A percentile compares a stretch with the other conserved stretches of the same genome.
These are phyloP conservation scores for Infundibulicybe gibba DNA, from an alignment of 768 basidiomycete species.

Conservation along the genomic window DNA sequence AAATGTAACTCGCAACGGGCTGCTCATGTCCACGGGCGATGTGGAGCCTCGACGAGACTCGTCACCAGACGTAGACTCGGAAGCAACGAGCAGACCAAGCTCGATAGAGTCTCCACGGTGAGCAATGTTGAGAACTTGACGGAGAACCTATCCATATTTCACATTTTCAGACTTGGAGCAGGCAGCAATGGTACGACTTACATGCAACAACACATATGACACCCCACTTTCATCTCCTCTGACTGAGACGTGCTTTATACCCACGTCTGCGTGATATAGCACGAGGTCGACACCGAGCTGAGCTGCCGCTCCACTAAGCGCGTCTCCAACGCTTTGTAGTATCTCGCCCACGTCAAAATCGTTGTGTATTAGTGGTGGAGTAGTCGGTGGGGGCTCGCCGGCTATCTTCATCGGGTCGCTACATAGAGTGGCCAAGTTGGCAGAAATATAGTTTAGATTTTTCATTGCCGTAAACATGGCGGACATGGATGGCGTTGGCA, in stretches of 20 bases:
- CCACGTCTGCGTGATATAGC: constrained; percentile 85
- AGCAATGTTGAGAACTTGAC: constrained; percentile 76
- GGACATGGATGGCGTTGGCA: constrained; percentile 85
- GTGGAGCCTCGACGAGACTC: constrained; percentile 10
- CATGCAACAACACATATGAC: constrained; percentile 79
- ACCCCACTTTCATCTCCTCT: constrained; percentile 83
- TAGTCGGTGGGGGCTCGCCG: neutral
- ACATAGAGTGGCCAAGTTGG: constrained; percentile 66
- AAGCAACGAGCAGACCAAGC: constrained; percentile 63
- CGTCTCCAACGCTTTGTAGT: constrained; percentile 86
- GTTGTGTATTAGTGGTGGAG: constrained; percentile 23
- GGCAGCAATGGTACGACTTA: constrained; percentile 36
- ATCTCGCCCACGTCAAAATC: constrained; percentile 93
- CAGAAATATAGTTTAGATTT: constrained; percentile 89
- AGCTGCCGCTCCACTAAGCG: constrained; percentile 79
- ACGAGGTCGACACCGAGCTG: constrained; percentile 88
- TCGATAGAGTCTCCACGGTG: constrained; percentile 79
- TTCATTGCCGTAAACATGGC: constrained; percentile 91
- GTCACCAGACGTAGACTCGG: constrained; percentile 13
- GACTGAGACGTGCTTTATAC: constrained; percentile 83
- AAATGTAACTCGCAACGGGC: constrained; percentile 38
- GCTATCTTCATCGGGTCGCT: constrained; percentile 16
- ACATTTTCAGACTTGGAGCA: neutral
- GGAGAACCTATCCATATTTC: constrained; percentile 59
- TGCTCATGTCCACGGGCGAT: constrained; percentile 23